These are phyloP conservation scores for Chlamydomonas incerta DNA, from an alignment of 139 green algal genomes.

Conservation along the genomic window DNA sequence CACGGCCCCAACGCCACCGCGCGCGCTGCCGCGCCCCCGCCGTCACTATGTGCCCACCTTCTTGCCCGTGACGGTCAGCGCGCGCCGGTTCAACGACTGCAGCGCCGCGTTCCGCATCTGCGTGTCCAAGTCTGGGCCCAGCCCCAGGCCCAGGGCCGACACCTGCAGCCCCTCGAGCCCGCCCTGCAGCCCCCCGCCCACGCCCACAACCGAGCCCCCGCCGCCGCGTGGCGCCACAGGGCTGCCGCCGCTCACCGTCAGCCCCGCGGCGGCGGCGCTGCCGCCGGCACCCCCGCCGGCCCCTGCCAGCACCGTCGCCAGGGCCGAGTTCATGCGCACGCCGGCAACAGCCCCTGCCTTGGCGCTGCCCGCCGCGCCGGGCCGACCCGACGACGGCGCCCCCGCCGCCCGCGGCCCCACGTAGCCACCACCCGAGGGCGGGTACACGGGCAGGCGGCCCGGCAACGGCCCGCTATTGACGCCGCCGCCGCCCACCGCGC, in stretches of 20 bases:
- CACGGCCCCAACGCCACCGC: too few species aligned
- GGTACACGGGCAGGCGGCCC: not conserved
- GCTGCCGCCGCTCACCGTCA: not conserved
- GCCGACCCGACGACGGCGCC: not conserved
- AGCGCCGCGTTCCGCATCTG: slow-evolving; percentile 15
- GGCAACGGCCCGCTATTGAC: not conserved
- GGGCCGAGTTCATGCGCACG: not conserved
- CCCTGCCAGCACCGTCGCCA: not conserved
- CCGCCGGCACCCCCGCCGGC: not conserved
- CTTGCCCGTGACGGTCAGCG: slow-evolving; percentile 12
- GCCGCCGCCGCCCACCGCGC: not conserved
- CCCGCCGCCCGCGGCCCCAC: not conserved
- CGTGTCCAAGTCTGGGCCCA: slow-evolving; percentile 1
- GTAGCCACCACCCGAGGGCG: not conserved
- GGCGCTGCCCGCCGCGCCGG: not conserved
- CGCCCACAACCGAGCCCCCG: not conserved
- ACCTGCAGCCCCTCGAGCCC: slow-evolving; percentile 9
- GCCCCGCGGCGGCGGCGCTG: not conserved
- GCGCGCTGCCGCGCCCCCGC: too few species aligned
- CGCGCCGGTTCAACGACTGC: not conserved
- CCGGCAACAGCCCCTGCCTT: not conserved
- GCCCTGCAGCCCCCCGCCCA: not conserved
- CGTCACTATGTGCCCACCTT: not conserved
- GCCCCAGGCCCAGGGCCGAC: not conserved
- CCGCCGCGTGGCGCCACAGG: not conserved